Evolutionary conservation across 495 filamentous ascomycete genomes (phyloP).

Genomic region (Darksidea phi): DNA sequence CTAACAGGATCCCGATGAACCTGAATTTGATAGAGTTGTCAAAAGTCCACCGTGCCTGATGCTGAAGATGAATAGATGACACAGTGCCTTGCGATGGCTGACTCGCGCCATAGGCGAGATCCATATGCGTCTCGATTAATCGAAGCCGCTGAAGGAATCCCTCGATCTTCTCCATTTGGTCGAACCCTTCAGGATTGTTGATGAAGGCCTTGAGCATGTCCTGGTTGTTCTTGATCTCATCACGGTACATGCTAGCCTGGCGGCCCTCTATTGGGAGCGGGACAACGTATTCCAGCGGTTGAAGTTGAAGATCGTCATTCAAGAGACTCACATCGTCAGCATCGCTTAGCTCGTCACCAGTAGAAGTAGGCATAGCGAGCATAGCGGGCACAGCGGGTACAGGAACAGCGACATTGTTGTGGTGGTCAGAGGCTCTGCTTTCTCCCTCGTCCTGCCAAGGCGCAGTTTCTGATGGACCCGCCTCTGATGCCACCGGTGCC

Average conservation of each 20-base stretch:
- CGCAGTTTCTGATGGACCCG: neutral
- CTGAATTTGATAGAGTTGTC: constrained; percentile 26
- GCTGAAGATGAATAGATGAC: neutral
- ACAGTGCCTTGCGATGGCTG: neutral
- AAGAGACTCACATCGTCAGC: constrained; percentile 14
- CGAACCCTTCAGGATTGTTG: constrained; percentile 7
- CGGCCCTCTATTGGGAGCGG: constrained; percentile 21
- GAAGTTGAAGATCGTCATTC: constrained; percentile 22
- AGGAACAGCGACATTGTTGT: neutral
- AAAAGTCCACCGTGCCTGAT: constrained; percentile 15
- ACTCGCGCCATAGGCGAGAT: constrained; percentile 17
- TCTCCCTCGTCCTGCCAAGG: neutral
- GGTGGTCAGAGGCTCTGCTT: neutral
- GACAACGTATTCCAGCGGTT: constrained; percentile 17
- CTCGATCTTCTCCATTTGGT: neutral
- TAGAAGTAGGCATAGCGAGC: constrained; percentile 1
- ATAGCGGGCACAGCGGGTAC: neutral
- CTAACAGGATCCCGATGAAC: constrained; percentile 21
- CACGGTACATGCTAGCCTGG: constrained; percentile 8
- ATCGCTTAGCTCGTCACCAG: neutral
- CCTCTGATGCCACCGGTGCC: no score
- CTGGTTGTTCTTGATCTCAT: constrained; percentile 4
- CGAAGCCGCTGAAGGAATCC: constrained; percentile 11
- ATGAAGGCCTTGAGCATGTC: neutral
- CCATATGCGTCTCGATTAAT: constrained; percentile 21